Evolutionary conservation across 1,284 basidiomycete species (phyloP).

Genomic region (Gymnopus androsaceus): DNA sequence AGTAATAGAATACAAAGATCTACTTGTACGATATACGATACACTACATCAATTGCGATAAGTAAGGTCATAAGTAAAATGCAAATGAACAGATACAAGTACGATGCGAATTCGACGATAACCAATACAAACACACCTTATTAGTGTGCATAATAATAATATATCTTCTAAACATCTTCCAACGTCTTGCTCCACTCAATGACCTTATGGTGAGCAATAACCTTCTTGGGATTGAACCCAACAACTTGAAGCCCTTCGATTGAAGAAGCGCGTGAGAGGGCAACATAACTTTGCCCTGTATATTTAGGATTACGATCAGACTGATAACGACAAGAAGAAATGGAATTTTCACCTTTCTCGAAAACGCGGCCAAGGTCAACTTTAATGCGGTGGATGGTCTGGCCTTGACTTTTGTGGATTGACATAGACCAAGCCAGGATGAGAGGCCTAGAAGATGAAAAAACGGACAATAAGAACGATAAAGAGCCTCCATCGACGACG

Average conservation of each 20-base stretch:
- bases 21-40: no score
- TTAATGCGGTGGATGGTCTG: slow-evolving; percentile 72
- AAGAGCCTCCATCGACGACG: no score
- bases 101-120: no score
- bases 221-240: slow-evolving; percentile 73
- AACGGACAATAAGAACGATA: neutral
- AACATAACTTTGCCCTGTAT: slow-evolving; percentile 82
- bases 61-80: no score
- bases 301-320: neutral
- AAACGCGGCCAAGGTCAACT: slow-evolving; percentile 62
- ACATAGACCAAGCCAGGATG: slow-evolving; percentile 76
- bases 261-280: slow-evolving; percentile 83
- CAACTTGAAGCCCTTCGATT: slow-evolving; percentile 77
- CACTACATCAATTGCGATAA: no score
- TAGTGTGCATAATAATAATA: neutral
- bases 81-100: no score
- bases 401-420: slow-evolving; percentile 81
- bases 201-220: slow-evolving; percentile 58
- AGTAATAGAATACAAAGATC: no score
- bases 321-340: neutral
- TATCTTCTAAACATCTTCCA: slow-evolving; percentile 15
- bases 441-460: slow-evolving; percentile 44
- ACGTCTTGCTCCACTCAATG: slow-evolving; percentile 44
- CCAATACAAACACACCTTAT: no score
- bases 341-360: slow-evolving; percentile 69